These are phyloP conservation scores for Paecilomyces fulvus DNA, from an alignment of 2,329 filamentous ascomycete genomes.

Conservation along the genomic window DNA sequence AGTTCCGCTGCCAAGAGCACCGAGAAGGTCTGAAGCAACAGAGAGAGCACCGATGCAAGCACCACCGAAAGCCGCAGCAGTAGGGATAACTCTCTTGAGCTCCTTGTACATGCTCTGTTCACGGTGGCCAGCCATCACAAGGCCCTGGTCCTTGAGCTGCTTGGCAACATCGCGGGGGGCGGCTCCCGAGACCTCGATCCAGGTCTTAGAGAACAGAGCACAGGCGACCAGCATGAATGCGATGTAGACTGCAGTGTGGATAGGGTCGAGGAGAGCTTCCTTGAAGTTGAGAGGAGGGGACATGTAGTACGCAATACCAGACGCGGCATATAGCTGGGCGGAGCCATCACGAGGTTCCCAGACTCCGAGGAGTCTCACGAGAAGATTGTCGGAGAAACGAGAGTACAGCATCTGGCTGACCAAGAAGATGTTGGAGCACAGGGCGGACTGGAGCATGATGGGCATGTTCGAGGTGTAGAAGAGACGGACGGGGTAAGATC, in stretches of 20 bases:
- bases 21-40: conserved; percentile 89
- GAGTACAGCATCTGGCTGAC: conserved; percentile 99
- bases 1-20: conserved; percentile 90
- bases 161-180: conserved; percentile 97
- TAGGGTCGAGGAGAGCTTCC: conserved; percentile 90
- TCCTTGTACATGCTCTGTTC: conserved; percentile 99
- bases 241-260: conserved; percentile 93
- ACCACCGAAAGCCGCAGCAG: conserved; percentile 94
- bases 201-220: conserved; percentile 98
- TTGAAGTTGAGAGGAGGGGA: conserved; percentile 96
- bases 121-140: conserved; percentile 98
- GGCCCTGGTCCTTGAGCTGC: conserved; percentile 98
- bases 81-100: conserved; percentile 97
- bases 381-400: conserved; percentile 96
- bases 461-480: conserved; percentile 99
- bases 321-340: conserved; percentile 86
- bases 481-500: conserved; percentile 94
- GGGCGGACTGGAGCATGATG: conserved; percentile 98
- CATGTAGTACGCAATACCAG: conserved; percentile 99
- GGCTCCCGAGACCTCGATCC: conserved; percentile 98
- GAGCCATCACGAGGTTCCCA: conserved; percentile 96
- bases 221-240: conserved; percentile 97
- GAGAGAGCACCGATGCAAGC: conserved; percentile 97
- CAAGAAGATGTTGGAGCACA: conserved; percentile 98
- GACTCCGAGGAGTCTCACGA: conserved; percentile 93